Evolutionary conservation across 140 eudicot genomes (phyloP).

Genomic region (Senecio squalidus): DNA sequence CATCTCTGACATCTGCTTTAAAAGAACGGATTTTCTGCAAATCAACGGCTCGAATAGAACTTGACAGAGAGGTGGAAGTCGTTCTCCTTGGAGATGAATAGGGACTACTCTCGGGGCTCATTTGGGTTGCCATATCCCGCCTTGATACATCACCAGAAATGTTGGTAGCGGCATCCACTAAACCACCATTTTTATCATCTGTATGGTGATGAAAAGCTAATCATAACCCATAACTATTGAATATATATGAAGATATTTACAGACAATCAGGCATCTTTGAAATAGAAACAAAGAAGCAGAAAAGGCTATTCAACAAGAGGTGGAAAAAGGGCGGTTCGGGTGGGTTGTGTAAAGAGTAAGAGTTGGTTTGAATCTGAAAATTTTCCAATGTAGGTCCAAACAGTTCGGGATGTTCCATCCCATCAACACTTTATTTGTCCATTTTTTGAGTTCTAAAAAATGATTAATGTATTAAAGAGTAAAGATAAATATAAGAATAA

Average conservation of each 20-base stretch:
- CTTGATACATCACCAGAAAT: constrained; percentile 60
- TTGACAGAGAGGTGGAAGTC: constrained; percentile 42
- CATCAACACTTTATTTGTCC: not conserved
- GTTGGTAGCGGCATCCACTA: constrained; percentile 25
- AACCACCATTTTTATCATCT: constrained; percentile 45
- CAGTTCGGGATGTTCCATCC: not conserved
- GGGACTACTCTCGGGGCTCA: constrained; percentile 83
- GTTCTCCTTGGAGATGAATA: constrained; percentile 44
- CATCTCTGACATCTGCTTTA: constrained; percentile 58
- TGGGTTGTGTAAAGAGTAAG: not conserved
- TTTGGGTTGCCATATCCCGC: constrained; percentile 95
- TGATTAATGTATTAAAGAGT: not conserved
- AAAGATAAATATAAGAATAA: not conserved
- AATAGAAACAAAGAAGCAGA: constrained; percentile 2
- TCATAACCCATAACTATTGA: not conserved
- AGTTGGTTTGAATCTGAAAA: not conserved
- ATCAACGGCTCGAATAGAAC: constrained; percentile 37
- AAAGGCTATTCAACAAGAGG: not conserved
- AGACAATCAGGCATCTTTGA: not conserved
- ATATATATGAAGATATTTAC: not conserved
- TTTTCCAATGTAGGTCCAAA: not conserved
- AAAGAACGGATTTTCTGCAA: constrained; percentile 32
- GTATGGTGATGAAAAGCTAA: constrained; percentile 13
- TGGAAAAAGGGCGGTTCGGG: not conserved
- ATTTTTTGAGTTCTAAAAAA: not conserved